Evolutionary conservation across 257 asterid species (phyloP).

Genomic region (Fraxinus pennsylvanica): DNA sequence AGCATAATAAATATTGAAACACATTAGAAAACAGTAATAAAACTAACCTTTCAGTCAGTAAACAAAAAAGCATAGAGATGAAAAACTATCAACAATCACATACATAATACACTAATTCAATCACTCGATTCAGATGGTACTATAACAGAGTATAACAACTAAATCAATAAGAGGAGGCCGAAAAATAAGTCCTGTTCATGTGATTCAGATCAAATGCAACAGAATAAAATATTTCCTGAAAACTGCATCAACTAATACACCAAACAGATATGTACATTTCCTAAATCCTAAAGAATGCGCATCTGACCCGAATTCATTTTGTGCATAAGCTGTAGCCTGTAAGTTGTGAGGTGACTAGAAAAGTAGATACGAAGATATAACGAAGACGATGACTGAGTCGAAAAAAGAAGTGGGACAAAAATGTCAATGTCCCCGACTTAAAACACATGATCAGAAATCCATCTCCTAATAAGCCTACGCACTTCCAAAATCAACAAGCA

Average conservation of each 20-base stretch:
- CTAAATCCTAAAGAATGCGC: conserved; percentile 3
- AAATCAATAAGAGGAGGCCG: conserved; percentile 12
- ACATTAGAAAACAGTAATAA: conserved; percentile 20
- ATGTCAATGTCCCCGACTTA: conserved; percentile 4
- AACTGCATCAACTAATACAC: conserved; percentile 17
- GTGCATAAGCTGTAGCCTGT: conserved; percentile 1
- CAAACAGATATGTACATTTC: conserved; percentile 16
- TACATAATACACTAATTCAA: conserved; percentile 14
- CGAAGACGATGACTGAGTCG: not conserved
- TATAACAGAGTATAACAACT: not conserved
- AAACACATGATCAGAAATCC: conserved; percentile 8
- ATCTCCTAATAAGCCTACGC: conserved; percentile 15
- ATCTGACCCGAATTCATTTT: conserved; percentile 16
- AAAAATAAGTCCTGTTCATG: conserved; percentile 2
- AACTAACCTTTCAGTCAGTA: conserved; percentile 4
- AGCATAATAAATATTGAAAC: conserved; percentile 20
- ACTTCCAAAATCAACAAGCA: conserved; percentile 19
- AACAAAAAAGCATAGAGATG: conserved; percentile 14
- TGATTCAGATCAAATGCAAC: conserved; percentile 23
- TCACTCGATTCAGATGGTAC: conserved; percentile 15
- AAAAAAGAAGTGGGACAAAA: conserved; percentile 8
- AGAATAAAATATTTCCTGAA: conserved; percentile 6
- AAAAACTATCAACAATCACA: conserved; percentile 1
- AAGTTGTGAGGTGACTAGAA: conserved; percentile 18
- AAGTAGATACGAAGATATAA: conserved; percentile 16